Evolutionary conservation across 1,139 yeast genomes (phyloP), one percentile per base, ranked within the genome.

Genomic region (Diutina sp.): DNA sequence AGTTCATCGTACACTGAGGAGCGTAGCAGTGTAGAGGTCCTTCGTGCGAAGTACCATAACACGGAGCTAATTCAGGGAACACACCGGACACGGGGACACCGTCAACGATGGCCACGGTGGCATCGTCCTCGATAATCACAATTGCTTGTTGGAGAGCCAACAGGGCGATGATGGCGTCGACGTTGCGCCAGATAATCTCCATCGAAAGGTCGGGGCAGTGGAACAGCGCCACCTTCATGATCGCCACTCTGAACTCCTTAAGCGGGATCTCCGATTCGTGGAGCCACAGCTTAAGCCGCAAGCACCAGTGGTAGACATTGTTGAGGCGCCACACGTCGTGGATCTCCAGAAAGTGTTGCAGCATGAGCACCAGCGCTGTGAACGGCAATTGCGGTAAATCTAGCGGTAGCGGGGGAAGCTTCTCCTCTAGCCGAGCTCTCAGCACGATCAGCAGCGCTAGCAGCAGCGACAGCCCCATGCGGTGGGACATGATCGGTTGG

Each of bases 361-460:
- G 73, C n/a, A 73, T 74, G 51, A 84, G 67, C 1, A 78, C 68
- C 4, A 79, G 74, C 0, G 85, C 76, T 8, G 80, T 67, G 60
- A 83, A 83, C 2, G 86, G 87, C 14, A 83, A 70, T 53, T 77
- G 74, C 0, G 88, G 88, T 16, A 82, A 69, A 45, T 79, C 82
- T 32, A 74, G 62, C 1, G 87, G 86, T 5, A 78, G 73, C 0
- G 79, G 77, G 0, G 85, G 85, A 25, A 81, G 65, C 4, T 61
- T 63, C n/a, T 64, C 67, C 29, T 63, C 61, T 45, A 58, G 61
- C 38, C 60, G 62, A 52, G 61, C 61, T 29, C 56, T 53, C 14
- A 57, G 51, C 6, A 53, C 11, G 0, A 58, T 47, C 8, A 57
- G 54, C 14, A 58, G 44, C 4, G 51, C 35, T 5, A 46, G 57